These are phyloP conservation scores for Neurospora africana DNA, from an alignment of 495 filamentous ascomycete genomes.

Conservation along the genomic window DNA sequence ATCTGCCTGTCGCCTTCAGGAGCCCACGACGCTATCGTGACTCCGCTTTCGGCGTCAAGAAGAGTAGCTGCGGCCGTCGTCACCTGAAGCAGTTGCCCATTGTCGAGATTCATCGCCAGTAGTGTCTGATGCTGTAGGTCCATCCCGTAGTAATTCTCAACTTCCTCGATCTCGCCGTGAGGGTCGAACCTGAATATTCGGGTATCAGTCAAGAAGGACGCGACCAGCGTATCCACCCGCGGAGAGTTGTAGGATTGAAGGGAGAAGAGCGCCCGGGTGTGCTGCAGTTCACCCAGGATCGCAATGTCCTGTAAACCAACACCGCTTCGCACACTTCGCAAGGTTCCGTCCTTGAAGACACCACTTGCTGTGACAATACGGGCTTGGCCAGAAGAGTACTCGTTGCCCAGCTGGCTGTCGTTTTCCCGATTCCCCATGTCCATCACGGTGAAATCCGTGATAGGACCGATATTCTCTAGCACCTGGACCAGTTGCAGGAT, in stretches of 20 bases:
- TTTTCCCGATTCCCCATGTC: constrained; percentile 78
- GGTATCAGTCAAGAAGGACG: constrained; percentile 76
- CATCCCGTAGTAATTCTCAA: constrained; percentile 63
- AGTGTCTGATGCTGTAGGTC: constrained; percentile 62
- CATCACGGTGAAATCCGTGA: constrained; percentile 89
- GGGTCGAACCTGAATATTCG: constrained; percentile 67
- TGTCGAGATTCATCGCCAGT: constrained; percentile 50
- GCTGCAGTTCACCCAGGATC: constrained; percentile 66
- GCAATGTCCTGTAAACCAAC: constrained; percentile 88
- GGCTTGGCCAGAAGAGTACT: constrained; percentile 89
- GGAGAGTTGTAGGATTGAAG: constrained; percentile 37
- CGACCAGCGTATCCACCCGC: constrained; percentile 58
- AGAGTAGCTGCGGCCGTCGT: constrained; percentile 54
- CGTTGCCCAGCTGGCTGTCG: constrained; percentile 63
- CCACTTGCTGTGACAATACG: constrained; percentile 88
- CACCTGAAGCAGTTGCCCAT: constrained; percentile 63
- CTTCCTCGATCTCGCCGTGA: constrained; percentile 75
- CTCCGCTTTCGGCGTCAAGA: constrained; percentile 58
- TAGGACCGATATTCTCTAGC: constrained; percentile 75
- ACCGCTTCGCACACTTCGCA: constrained; percentile 83
- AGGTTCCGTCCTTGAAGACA: constrained; percentile 71
- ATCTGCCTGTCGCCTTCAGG: constrained; percentile 50
- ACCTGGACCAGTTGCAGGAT: constrained; percentile 61
- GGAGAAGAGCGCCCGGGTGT: constrained; percentile 56
- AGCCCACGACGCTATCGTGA: constrained; percentile 58